These are phyloP conservation scores for Phytophthora tubulina DNA, from an alignment of 352 stramenopile species.

Conservation along the genomic window DNA sequence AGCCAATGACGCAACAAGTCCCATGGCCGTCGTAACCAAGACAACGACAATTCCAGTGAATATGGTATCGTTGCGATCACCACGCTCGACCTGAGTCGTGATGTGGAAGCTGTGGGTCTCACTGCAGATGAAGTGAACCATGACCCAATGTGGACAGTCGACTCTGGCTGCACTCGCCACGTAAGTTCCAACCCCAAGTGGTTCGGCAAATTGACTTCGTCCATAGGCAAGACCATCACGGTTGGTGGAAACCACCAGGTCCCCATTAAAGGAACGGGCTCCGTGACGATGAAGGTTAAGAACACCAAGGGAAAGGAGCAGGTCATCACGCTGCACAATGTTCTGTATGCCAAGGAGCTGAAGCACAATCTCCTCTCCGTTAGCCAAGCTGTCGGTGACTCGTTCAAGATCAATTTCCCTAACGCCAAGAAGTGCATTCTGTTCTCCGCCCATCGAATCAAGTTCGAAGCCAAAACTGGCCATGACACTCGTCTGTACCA, in stretches of 20 bases:
- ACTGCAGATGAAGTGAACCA: neutral
- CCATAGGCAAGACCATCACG: slow-evolving; percentile 14
- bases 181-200: slow-evolving; percentile 11
- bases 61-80: slow-evolving; percentile 21
- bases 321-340: slow-evolving; percentile 5
- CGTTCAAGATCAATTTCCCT: slow-evolving; percentile 33
- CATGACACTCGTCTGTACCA: neutral
- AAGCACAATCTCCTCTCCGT: slow-evolving; percentile 10
- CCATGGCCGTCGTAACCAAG: slow-evolving; percentile 2
- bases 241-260: slow-evolving; percentile 23
- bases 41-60: neutral
- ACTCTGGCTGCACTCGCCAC: slow-evolving; percentile 29
- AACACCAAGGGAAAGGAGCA: slow-evolving; percentile 24
- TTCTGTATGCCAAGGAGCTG: slow-evolving; percentile 1
- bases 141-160: slow-evolving; percentile 17
- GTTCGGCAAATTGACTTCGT: slow-evolving; percentile 1
- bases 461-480: neutral
- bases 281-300: slow-evolving; percentile 19
- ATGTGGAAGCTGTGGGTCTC: neutral
- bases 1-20: slow-evolving; percentile 19
- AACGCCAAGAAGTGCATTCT: slow-evolving; percentile 28
- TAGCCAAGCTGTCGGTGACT: slow-evolving; percentile 10
- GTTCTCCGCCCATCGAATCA: neutral
- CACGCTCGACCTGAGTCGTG: neutral
- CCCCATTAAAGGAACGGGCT: slow-evolving; percentile 13